Conservation (phyloP, 2,329 filamentous ascomycete species). For the Ophiostoma triangulosporum region DNA sequence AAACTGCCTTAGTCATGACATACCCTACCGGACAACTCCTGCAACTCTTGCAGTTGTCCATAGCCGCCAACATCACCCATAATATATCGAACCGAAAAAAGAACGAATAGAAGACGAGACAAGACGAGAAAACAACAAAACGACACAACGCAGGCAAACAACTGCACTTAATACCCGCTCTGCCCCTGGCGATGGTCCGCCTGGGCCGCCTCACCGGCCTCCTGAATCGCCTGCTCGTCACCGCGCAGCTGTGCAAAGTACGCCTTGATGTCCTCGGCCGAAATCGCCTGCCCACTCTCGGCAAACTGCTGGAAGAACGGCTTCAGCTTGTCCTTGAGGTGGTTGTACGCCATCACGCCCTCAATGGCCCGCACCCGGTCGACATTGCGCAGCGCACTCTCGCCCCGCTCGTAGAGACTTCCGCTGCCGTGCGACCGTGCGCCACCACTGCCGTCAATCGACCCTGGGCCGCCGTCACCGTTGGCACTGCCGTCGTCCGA, state of each 20-base stretch:
- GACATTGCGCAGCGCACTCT: constrained; percentile 80
- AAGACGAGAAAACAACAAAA: background rate
- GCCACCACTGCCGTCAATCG: constrained; percentile 34
- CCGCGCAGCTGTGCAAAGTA: constrained; percentile 93
- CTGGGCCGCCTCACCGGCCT: constrained; percentile 41
- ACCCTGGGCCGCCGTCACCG: constrained; percentile 37
- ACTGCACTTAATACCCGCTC: constrained; percentile 35
- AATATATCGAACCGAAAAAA: constrained; percentile 1
- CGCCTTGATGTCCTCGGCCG: constrained; percentile 88
- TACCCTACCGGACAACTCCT: background rate
- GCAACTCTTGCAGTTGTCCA: background rate
- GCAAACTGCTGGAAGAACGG: constrained; percentile 89
- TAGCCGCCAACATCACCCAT: background rate
- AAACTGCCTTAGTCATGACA: background rate
- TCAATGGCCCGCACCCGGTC: constrained; percentile 90
- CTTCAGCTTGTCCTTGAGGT: constrained; percentile 91
- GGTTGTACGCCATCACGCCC: constrained; percentile 96
- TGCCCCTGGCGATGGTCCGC: constrained; percentile 34
- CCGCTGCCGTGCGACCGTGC: constrained; percentile 53
- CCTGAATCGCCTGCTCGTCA: constrained; percentile 61
- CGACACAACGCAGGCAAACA: background rate
- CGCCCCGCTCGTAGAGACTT: constrained; percentile 78
- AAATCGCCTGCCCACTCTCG: constrained; percentile 74
- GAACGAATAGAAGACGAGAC: constrained; percentile 3
- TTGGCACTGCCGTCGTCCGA: constrained; percentile 50